These are phyloP conservation scores for Colletotrichum lupini DNA, from an alignment of 2,329 filamentous ascomycete species.

Conservation along the genomic window DNA sequence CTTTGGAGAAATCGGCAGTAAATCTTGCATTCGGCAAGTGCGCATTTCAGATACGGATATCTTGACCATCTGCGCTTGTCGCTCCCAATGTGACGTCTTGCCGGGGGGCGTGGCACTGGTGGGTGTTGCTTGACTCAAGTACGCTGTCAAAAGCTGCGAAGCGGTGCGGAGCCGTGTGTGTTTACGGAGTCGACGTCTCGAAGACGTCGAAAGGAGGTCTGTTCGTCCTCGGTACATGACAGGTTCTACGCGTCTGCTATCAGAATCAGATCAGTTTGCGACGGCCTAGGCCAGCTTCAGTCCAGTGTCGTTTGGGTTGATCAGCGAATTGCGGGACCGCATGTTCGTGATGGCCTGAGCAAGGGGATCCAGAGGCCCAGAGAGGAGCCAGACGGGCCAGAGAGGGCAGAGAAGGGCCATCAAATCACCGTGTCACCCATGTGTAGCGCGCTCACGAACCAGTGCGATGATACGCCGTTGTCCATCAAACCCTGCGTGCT, in stretches of 20 bases:
- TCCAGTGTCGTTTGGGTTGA: neutral
- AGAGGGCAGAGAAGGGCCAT: neutral
- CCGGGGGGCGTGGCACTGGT: neutral
- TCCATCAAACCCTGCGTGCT: neutral
- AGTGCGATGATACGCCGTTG: neutral
- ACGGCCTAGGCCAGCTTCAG: neutral
- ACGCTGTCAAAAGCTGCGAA: neutral
- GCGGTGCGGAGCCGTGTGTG: neutral
- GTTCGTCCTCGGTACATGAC: neutral
- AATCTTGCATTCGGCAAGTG: neutral
- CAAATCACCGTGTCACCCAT: neutral
- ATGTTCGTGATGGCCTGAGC: neutral
- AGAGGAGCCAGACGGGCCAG: no score
- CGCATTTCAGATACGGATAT: neutral
- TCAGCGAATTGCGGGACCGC: constrained; percentile 13
- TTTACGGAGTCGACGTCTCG: neutral
- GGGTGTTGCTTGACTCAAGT: neutral
- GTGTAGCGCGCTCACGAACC: neutral
- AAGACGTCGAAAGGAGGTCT: neutral
- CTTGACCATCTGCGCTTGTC: neutral
- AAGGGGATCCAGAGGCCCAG: neutral
- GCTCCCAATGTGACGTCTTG: constrained; percentile 1
- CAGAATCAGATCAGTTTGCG: neutral
- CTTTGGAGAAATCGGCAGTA: neutral
- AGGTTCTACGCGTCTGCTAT: neutral